A percentile compares a stretch with the other conserved stretches of the same genome.
Conservation (phyloP, 148 eudicot genomes). For the Salicornia ramosissima region DNA sequence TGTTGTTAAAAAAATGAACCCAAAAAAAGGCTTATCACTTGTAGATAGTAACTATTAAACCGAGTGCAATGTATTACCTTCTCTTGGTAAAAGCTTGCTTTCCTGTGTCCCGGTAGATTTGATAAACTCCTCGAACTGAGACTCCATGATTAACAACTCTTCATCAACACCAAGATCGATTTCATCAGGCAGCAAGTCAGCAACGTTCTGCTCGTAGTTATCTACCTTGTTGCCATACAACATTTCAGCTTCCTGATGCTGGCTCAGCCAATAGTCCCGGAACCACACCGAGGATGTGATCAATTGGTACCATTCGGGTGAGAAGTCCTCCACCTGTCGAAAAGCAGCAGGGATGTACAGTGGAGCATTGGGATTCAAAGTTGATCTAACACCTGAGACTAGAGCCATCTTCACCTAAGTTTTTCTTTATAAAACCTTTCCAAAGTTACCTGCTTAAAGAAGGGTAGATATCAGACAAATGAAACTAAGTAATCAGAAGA, state of each 20-base stretch:
- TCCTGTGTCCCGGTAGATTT: conserved; percentile 47
- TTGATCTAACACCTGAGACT: conserved; percentile 63
- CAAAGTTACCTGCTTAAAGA: conserved; percentile 21
- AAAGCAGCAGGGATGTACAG: conserved; percentile 81
- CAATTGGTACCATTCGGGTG: conserved; percentile 90
- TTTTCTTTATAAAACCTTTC: neutral
- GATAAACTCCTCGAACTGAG: conserved; percentile 81
- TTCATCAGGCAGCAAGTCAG: conserved; percentile 70
- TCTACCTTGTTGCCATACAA: conserved; percentile 34
- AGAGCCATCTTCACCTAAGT: conserved; percentile 48
- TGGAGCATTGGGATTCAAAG: conserved; percentile 90
- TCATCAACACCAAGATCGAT: conserved; percentile 78
- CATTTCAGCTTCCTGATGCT: conserved; percentile 59
- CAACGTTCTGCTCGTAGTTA: conserved; percentile 34
- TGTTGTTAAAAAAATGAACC: no score
- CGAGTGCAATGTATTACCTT: conserved; percentile 25
- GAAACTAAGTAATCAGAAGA: neutral
- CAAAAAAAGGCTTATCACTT: no score
- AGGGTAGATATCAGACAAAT: neutral
- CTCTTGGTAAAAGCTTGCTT: conserved; percentile 34
- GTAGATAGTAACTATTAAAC: neutral
- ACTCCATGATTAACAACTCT: conserved; percentile 66
- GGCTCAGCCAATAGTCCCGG: conserved; percentile 90
- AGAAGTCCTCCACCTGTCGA: conserved; percentile 86
- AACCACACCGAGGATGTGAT: conserved; percentile 77